Base-by-base conservation (phyloP, 192 early-diverging fungal genomes). In the Coemansia sp. region DNA sequence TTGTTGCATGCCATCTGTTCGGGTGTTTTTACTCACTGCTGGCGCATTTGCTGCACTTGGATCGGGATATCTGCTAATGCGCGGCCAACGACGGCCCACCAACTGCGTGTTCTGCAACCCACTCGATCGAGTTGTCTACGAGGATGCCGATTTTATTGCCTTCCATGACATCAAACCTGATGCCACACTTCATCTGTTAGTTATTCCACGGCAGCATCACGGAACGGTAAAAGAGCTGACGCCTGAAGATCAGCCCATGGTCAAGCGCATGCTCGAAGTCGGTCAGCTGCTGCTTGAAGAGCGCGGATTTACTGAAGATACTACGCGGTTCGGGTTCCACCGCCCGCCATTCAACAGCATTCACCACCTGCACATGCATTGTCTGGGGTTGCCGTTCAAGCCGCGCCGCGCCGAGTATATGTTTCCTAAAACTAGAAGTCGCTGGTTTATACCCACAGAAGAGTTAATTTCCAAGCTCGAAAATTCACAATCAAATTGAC, bases 291-390 rank as follows among this genome's bases (percentile, higher is more conserved):
- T 76, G 37, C 52, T 76, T 12, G 43, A 58, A 6, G 67, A 81
- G 23, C 21, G 48, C 10, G 79, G 79, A 12, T 73, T 70, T 58
- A n/a, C 52, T 3, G 66, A 50, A 19, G 65, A 69, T 5, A 63
- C 51, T 5, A 61, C 70, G 17, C 66, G 79, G 7, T 76, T 75
- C 19, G 79, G 79, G 48, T 81, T 81, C 67, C 79, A 81, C 24
- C 69, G 69, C 22, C 79, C 79, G 58, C 79, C 79, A 4, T 81
- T 73, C 61, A 75, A 76, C 58, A 75, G 73, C 64, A 48, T 81
- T 24, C 73, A 81, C 54, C 79, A 81, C 61, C 49, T 81, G 63
- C 79, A 81, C 57, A 70, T 81, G 73, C 79, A 81, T 70, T 81
- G 79, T 27, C 55, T 81, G 9, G 79, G 79, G 3, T 64, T 81